These are phyloP conservation scores for Eruca vesicaria DNA, from an alignment of 441 rosid genomes.

Conservation along the genomic window DNA sequence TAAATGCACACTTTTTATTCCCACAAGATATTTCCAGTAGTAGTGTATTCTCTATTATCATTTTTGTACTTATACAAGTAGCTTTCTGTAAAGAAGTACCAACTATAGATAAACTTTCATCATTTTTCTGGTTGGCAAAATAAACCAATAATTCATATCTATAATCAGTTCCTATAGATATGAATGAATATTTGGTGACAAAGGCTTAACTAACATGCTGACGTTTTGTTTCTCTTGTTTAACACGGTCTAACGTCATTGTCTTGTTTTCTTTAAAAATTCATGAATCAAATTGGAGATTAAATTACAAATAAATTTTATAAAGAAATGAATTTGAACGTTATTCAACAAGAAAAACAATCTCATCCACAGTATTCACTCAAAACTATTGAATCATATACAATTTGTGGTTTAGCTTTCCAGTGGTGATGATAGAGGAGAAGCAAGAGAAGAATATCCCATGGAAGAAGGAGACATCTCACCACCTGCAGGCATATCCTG, in stretches of 20 bases:
- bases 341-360: neutral
- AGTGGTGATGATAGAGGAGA: conserved; percentile 3
- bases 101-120: neutral
- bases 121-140: neutral
- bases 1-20: neutral
- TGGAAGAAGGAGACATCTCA: conserved; percentile 28
- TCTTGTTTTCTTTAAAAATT: neutral
- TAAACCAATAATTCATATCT: neutral
- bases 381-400: neutral
- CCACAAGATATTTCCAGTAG: neutral
- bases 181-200: conserved; percentile 28
- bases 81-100: neutral
- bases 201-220: conserved; percentile 20
- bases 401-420: neutral
- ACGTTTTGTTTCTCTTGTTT: conserved; percentile 11
- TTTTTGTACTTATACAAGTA: neutral
- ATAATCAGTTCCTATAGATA: conserved; percentile 11
- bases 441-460: conserved; percentile 2
- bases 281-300: neutral
- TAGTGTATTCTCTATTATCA: neutral
- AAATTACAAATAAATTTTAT: neutral
- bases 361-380: neutral
- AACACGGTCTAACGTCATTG: conserved; percentile 14
- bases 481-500: conserved; percentile 30
- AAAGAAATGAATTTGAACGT: neutral